phyloP scores from a whole-genome alignment of 1,284 basidiomycete genomes.

The Fomitiporia mediterranea region DNA sequence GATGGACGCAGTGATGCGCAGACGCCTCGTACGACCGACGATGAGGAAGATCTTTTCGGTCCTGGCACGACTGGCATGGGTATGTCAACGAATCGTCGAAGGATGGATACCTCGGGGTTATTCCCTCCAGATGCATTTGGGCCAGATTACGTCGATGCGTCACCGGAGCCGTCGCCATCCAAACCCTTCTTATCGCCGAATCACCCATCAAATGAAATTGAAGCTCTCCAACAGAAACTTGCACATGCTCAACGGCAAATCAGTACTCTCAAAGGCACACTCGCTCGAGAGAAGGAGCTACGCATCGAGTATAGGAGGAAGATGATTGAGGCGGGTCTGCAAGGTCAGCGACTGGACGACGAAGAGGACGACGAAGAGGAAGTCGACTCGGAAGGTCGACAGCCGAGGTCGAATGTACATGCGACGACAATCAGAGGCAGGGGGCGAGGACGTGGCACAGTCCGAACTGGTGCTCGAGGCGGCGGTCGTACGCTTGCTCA shows the following conservation, averaged over 20 bases:
- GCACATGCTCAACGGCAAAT: constrained; percentile 82
- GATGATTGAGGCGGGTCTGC: constrained; percentile 38
- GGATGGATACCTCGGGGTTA: constrained; percentile 48
- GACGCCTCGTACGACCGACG: constrained; percentile 53
- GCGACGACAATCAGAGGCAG: constrained; percentile 38
- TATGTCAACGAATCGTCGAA: constrained; percentile 59
- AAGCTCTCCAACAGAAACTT: constrained; percentile 70
- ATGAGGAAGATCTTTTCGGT: constrained; percentile 65
- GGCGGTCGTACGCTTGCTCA: constrained; percentile 56
- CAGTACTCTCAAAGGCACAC: constrained; percentile 68
- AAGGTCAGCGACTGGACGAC: constrained; percentile 21
- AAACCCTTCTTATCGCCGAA: constrained; percentile 58
- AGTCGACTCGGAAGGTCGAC: constrained; percentile 37
- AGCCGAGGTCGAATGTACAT: constrained; percentile 33
- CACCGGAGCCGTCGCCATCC: constrained; percentile 63
- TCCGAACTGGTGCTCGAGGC: constrained; percentile 37
- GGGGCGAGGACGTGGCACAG: constrained; percentile 36
- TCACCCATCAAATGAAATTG: constrained; percentile 74
- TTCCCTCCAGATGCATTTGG: constrained; percentile 54
- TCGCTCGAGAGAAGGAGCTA: constrained; percentile 77
- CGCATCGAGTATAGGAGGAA: constrained; percentile 59
- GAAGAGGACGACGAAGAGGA: constrained; percentile 40
- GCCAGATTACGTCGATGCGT: constrained; percentile 53
- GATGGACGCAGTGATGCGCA: constrained; percentile 44
- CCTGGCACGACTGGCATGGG: constrained; percentile 43